phyloP scores from a whole-genome alignment of 2,329 filamentous ascomycete genomes.

The Ramularia collo-cygni region DNA sequence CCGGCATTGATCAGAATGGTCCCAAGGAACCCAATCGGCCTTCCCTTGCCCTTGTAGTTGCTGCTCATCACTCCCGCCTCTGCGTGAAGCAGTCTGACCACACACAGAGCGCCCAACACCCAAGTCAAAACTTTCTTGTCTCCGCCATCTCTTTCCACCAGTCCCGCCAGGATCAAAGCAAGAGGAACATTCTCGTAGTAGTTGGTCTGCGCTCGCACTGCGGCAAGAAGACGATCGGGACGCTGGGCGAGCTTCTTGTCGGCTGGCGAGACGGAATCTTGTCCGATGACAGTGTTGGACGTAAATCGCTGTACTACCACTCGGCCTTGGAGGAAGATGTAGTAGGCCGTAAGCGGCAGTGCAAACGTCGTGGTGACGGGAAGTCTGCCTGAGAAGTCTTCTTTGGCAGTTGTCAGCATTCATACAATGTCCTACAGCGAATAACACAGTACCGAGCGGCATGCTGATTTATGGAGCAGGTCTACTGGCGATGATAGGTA shows the following conservation, averaged over 20 bases:
- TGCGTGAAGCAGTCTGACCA: slow-evolving; percentile 10
- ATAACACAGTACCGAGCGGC: too few species aligned
- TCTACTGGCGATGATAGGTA: too few species aligned
- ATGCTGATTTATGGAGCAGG: too few species aligned
- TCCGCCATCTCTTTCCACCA: slow-evolving; percentile 11
- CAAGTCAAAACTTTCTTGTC: slow-evolving; percentile 7
- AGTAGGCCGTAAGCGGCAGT: slow-evolving; percentile 12
- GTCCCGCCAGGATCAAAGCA: slow-evolving; percentile 9
- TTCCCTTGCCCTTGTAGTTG: slow-evolving; percentile 6
- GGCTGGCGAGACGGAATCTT: slow-evolving; percentile 1
- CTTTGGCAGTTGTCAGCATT: slow-evolving; percentile 28
- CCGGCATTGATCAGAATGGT: slow-evolving; percentile 6
- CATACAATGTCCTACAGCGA: too few species aligned
- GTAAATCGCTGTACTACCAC: slow-evolving; percentile 10
- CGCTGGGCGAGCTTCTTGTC: not conserved
- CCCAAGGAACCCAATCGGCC: slow-evolving; percentile 11
- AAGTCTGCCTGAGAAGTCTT: slow-evolving; percentile 14
- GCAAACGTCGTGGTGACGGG: slow-evolving; percentile 15
- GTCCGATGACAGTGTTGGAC: slow-evolving; percentile 7
- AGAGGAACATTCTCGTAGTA: slow-evolving; percentile 16
- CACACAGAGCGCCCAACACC: slow-evolving; percentile 6
- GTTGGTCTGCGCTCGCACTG: slow-evolving; percentile 12
- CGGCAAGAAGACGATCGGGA: slow-evolving; percentile 8
- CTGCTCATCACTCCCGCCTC: slow-evolving; percentile 8
- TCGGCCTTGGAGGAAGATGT: slow-evolving; percentile 13